A percentile compares a stretch with the other conserved stretches of the same genome.
phyloP scores from a whole-genome alignment of 169 alveolate species.

The Eimeria praecox region DNA sequence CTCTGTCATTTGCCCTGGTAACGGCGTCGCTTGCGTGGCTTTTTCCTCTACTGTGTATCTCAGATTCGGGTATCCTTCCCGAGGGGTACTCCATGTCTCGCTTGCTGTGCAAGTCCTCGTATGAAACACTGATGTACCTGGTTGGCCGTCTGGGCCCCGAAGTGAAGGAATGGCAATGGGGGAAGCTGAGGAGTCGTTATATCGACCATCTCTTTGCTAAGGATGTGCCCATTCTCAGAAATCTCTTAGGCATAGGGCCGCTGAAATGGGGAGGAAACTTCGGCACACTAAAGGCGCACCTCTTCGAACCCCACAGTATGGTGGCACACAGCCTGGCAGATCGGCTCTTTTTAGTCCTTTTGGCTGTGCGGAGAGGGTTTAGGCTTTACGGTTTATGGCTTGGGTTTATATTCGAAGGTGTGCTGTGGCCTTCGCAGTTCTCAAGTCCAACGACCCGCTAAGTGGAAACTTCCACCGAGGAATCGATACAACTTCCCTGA shows the following conservation, averaged over 20 bases:
- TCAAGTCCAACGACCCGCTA: constrained; percentile 44
- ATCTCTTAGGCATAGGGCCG: constrained; percentile 67
- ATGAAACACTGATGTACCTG: constrained; percentile 62
- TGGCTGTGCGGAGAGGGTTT: not conserved
- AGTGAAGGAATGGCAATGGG: constrained; percentile 65
- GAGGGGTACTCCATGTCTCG: constrained; percentile 32
- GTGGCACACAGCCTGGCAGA: not conserved
- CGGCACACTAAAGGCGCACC: constrained; percentile 78
- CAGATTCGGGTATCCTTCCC: constrained; percentile 37
- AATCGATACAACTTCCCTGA: constrained; percentile 52
- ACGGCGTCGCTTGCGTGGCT: not conserved
- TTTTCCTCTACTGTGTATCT: not conserved
- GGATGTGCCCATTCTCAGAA: constrained; percentile 63
- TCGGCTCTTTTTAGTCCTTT: not conserved
- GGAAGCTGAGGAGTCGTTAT: constrained; percentile 62
- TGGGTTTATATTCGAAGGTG: not conserved
- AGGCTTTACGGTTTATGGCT: not conserved
- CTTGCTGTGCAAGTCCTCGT: constrained; percentile 61
- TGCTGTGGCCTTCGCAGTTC: constrained; percentile 17
- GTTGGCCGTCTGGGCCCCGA: constrained; percentile 60
- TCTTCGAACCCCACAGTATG: constrained; percentile 78
- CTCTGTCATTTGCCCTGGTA: not conserved
- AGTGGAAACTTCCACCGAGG: constrained; percentile 57
- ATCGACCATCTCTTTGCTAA: constrained; percentile 51
- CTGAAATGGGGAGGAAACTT: constrained; percentile 76